phyloP scores from a whole-genome alignment of 371 early-diverging fungal species.

The Capillidium heterosporum region DNA sequence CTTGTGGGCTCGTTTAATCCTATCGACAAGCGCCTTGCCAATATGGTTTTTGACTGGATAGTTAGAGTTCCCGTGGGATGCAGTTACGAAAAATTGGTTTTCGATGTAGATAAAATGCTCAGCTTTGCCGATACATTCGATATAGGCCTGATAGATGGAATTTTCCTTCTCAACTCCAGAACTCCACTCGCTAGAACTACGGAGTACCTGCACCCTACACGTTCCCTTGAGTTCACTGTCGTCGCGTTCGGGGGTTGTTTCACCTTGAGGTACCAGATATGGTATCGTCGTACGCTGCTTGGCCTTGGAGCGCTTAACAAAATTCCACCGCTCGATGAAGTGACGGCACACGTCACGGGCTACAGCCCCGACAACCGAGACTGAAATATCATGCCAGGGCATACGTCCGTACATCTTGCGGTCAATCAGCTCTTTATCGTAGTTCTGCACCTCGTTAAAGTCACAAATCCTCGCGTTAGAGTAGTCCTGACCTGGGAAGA shows the following conservation, averaged over 20 bases:
- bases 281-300: slow-evolving; percentile 37
- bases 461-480: slow-evolving; percentile 60
- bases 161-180: slow-evolving; percentile 36
- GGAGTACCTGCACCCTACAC: slow-evolving; percentile 45
- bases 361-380: slow-evolving; percentile 18
- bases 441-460: background rate
- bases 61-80: slow-evolving; percentile 8
- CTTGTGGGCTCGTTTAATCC: slow-evolving; percentile 57
- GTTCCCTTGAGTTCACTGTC: slow-evolving; percentile 27
- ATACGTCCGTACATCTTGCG: slow-evolving; percentile 38
- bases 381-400: slow-evolving; percentile 91
- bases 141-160: slow-evolving; percentile 75
- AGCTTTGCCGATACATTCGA: slow-evolving; percentile 45
- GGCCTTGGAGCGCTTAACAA: slow-evolving; percentile 49
- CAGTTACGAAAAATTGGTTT: slow-evolving; percentile 80
- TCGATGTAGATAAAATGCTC: slow-evolving; percentile 87
- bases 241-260: slow-evolving; percentile 48
- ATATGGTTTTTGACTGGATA: slow-evolving; percentile 10
- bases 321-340: slow-evolving; percentile 88
- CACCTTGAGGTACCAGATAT: slow-evolving; percentile 61
- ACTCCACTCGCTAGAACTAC: slow-evolving; percentile 50
- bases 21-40: slow-evolving; percentile 40
- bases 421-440: slow-evolving; percentile 8
- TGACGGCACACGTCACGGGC: slow-evolving; percentile 74
- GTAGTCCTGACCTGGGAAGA: slow-evolving; percentile 78